Evolutionary conservation across 805 yeast genomes (phyloP), one percentile per base, ranked within the genome.

Genomic region (Cyberlindnera americana): DNA sequence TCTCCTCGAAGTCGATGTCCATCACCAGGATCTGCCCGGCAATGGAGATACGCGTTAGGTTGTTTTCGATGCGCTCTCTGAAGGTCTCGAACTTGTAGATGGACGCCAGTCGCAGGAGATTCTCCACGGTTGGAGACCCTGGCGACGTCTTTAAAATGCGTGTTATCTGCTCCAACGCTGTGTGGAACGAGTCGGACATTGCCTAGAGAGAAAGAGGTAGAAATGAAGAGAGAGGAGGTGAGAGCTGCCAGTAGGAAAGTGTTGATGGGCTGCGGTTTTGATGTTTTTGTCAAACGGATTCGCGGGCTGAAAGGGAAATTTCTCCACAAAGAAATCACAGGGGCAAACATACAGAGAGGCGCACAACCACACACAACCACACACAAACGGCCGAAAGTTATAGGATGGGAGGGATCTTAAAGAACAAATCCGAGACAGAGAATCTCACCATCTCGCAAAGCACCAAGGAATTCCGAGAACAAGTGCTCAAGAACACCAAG

Each of bases 401-500:
- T n/a, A n/a, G n/a, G 17, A 49, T 50, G 56, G 70, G 65, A 18
- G 83, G 84, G 22, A 78, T 78, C 11, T 63, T 78, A 29, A 69
- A 80, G 60, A 78, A 78, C 49, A 74, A 73, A 42, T 56, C 52
- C 3, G 63, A 61, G 10, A 53, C 52, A 8, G 62, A 56, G 8
- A 50, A 46, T n/a, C 56, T 56, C 18, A 42, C 40, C 6, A 29
- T 40, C 10, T 24, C 49, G n/a, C 75, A 72, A 43, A 67, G 61
- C 4, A 56, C 67, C 3, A 59, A 61, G 19, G 69, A 61, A 36
- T 68, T 68, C 47, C 64, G 97, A 45, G 73, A 81, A 50, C 77
- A 82, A 54, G 96, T 89, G 15, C 77, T 83, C 41, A 79, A 76
- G 49, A 89, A 89, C 62, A 89, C 97, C 0, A 73, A 75, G 47